Conservation (phyloP, 2,329 filamentous ascomycete species). For the Xylariaceae sp. region DNA sequence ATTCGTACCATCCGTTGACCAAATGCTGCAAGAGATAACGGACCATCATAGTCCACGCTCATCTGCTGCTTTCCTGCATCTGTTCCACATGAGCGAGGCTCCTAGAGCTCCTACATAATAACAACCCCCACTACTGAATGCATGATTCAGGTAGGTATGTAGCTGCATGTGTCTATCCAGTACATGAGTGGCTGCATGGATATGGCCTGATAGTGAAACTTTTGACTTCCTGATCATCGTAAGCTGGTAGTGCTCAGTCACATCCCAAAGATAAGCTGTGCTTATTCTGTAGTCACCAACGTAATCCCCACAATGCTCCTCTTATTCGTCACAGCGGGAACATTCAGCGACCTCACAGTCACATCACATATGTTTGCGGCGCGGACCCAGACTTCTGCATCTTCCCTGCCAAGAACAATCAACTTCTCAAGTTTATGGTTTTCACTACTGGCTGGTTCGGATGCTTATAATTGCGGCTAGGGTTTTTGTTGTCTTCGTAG, state of each 20-base stretch:
- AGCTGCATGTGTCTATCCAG: not conserved
- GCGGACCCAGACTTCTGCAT: not conserved
- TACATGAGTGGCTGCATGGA: not conserved
- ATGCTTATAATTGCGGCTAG: not conserved
- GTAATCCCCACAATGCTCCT: conserved; percentile 1
- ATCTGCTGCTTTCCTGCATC: conserved; percentile 41
- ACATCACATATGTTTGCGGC: conserved; percentile 11
- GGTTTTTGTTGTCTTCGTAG: not conserved
- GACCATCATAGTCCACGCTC: conserved; percentile 62
- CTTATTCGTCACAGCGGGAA: conserved; percentile 5
- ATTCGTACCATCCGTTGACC: conserved; percentile 28
- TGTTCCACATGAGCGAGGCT: conserved; percentile 55
- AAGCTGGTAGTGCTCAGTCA: conserved; percentile 1
- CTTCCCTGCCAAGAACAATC: not conserved
- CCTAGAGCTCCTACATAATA: conserved; percentile 54
- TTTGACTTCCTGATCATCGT: not conserved
- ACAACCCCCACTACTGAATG: too few relatives aligned
- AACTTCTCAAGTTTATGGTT: not conserved
- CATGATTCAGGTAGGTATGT: too few relatives aligned
- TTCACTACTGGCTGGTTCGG: not conserved
- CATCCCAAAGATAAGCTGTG: not conserved
- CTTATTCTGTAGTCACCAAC: too few relatives aligned
- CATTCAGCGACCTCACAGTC: conserved; percentile 37
- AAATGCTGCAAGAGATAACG: conserved; percentile 51
- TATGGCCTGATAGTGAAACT: conserved; percentile 9